Evolutionary conservation across 192 early-diverging fungal genomes (phyloP), one percentile per base, ranked within the genome.

Genomic region (Helicostylum pulchrum): DNA sequence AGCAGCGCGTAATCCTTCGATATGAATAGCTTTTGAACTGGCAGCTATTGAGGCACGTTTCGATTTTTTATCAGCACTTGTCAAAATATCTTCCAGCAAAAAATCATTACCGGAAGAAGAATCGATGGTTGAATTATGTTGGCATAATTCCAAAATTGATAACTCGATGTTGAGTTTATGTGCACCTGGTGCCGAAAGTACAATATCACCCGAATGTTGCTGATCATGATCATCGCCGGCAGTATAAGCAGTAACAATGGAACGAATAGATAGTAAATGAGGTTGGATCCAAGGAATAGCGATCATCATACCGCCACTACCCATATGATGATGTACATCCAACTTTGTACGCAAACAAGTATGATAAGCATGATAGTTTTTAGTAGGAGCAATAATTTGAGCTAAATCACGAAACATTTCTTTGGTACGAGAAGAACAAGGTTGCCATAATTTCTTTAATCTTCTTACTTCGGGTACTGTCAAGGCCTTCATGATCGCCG

Each of bases 271-370:
- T 23, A 78, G 72, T 48, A 73, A 71, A 48, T 78, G 74, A 5
- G 78, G 70, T 45, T 75, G 60, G 52, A 81, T 78, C 82, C 82
- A 84, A 4, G 82, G 82, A 19, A 84, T 67, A 4, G 68, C 72
- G 61, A 43, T 65, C 66, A 47, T 76, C 45, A 39, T 70, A 26
- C 68, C 66, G 21, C 71, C 45, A 39, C 61, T 48, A 14, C 14
- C 4, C n/a, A 17, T 34, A 34, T 53, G 20, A 42, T 32, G 12
- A 30, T 46, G 51, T 46, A 42, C 34, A 7, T 52, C 51, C 15
- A 64, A 46, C 14, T 50, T 64, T 9, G 15, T 36, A 17, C 34
- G 51, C 11, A 84, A 55, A 8, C 68, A 60, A 2, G 70, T 74
- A 31, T 62, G 71, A 53, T 84, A 84, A 3, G 74, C 68, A 19